Conservation (phyloP, 2,329 filamentous ascomycete species). For the Fusarium sp. region DNA sequence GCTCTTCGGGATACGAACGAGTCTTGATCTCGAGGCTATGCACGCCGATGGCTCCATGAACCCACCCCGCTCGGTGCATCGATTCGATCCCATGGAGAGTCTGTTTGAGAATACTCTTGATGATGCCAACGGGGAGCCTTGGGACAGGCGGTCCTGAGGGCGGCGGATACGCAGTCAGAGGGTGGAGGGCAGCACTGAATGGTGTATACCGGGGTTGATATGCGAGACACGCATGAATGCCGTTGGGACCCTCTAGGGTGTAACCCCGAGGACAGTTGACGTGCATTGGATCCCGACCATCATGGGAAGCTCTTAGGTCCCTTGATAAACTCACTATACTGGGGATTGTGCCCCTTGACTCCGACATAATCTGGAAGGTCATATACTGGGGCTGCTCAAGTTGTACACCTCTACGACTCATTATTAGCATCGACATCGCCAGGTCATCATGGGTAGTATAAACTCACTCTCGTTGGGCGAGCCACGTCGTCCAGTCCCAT, state of each 20-base stretch:
- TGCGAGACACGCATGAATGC: background rate
- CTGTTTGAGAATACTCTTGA: slow-evolving; percentile 15
- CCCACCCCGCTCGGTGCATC: background rate
- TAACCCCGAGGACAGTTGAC: background rate
- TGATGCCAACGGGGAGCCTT: slow-evolving; percentile 3
- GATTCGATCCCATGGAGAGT: background rate
- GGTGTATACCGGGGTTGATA: background rate
- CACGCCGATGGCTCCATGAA: background rate
- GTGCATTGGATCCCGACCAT: background rate
- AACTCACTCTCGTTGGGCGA: background rate
- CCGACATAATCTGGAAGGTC: background rate
- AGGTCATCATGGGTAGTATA: background rate
- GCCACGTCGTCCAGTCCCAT: background rate
- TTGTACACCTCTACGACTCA: background rate
- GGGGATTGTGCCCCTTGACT: background rate
- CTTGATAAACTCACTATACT: background rate
- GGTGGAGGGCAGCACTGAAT: background rate
- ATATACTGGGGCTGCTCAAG: background rate
- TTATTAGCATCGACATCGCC: background rate
- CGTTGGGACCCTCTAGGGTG: background rate
- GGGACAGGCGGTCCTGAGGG: background rate
- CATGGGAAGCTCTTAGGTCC: background rate
- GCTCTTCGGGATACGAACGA: background rate
- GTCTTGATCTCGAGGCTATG: background rate
- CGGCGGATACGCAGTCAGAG: background rate